A percentile compares a stretch with the other conserved stretches of the same genome.
Evolutionary conservation across 176 grass and related monocot species (phyloP).

Genomic region (barley (Hordeum vulgare)): DNA sequence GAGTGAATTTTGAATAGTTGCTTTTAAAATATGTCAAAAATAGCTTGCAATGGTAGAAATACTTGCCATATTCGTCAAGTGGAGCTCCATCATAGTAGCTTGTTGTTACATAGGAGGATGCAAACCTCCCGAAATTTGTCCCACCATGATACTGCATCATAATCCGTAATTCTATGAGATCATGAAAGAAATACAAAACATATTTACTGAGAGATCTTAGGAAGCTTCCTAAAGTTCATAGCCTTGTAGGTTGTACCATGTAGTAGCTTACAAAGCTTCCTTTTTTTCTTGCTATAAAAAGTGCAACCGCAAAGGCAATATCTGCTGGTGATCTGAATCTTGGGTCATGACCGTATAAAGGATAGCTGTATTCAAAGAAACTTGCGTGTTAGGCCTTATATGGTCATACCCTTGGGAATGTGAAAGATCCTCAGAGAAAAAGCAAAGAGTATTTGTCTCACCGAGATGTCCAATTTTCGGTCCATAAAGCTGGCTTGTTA

Average conservation of each 20-base stretch:
- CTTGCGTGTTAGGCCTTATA: conserved; percentile 11
- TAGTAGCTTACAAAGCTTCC: conserved; percentile 80
- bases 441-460: conserved; percentile 13
- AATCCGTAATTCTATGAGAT: conserved; percentile 18
- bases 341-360: conserved; percentile 40
- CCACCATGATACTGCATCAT: conserved; percentile 58
- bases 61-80: conserved; percentile 69
- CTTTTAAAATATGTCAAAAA: neutral
- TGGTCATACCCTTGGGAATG: neutral
- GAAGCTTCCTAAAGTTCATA: neutral
- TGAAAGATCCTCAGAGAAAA: neutral
- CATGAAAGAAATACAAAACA: neutral
- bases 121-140: conserved; percentile 62
- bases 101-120: conserved; percentile 53
- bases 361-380: conserved; percentile 20
- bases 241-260: conserved; percentile 41
- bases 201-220: neutral
- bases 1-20: no score
- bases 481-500: conserved; percentile 57
- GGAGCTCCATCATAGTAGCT: conserved; percentile 69
- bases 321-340: conserved; percentile 40
- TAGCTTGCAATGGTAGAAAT: neutral
- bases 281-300: conserved; percentile 60
- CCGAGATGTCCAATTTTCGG: conserved; percentile 59
- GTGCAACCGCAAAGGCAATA: conserved; percentile 46